Conservation (phyloP, 108 stramenopile species). For the Cyclotella baltica region DNA sequence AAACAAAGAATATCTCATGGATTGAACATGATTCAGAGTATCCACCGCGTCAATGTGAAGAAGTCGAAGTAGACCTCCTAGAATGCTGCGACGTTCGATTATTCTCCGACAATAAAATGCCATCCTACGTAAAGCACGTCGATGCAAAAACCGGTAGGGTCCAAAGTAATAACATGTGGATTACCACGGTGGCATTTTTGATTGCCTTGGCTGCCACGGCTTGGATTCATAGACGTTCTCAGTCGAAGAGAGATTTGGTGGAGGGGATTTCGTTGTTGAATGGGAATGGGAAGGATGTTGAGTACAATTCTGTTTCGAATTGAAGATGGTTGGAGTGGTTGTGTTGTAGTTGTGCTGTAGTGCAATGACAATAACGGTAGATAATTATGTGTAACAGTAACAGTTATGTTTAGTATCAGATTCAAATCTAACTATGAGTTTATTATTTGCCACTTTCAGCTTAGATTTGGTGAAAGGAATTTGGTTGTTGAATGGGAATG, state of each 20-base stretch:
- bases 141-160: constrained; percentile 11
- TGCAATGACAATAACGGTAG: no score
- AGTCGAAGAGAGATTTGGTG: not conserved
- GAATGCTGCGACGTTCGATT: constrained; percentile 33
- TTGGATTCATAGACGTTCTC: constrained; percentile 6
- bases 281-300: not conserved
- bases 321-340: not conserved
- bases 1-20: not conserved
- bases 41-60: constrained; percentile 20
- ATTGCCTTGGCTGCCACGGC: not conserved
- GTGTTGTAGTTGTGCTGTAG: no score
- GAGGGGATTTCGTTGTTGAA: constrained; percentile 9
- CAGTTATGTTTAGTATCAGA: not conserved
- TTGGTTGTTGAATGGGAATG: constrained; percentile 1
- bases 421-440: not conserved
- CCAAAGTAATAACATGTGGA: not conserved
- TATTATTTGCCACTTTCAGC: no score
- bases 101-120: constrained; percentile 35
- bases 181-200: not conserved
- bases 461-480: not conserved
- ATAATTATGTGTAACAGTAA: no score
- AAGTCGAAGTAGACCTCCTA: constrained; percentile 25
- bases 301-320: not conserved
- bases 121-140: constrained; percentile 13
- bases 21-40: not conserved